A percentile compares a stretch with the other conserved stretches of the same genome.
phyloP scores from a whole-genome alignment of 208 protist genomes.

The Leishmania major region DNA sequence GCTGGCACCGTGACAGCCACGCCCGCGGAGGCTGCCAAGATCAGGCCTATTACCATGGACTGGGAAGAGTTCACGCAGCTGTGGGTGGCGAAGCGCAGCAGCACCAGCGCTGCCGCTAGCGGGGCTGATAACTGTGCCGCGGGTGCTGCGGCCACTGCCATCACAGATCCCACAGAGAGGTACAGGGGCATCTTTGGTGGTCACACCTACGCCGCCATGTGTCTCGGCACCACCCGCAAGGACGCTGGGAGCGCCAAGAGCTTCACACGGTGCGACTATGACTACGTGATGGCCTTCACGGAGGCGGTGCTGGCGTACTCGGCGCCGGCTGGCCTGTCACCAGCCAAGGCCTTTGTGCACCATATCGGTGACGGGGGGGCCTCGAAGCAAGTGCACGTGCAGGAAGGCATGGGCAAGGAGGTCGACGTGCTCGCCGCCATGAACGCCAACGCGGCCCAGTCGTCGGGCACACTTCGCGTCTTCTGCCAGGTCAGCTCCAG shows the following conservation, averaged over 20 bases:
- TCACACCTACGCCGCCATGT: conserved; percentile 71
- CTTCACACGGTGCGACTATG: conserved; percentile 77
- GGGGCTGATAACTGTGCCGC: not conserved
- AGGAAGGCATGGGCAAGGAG: not conserved
- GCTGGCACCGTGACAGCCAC: conserved; percentile 18
- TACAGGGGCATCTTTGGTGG: conserved; percentile 59
- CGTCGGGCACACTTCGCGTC: conserved; percentile 41
- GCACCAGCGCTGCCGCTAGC: conserved; percentile 3
- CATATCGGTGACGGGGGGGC: conserved; percentile 30
- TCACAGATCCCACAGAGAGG: not conserved
- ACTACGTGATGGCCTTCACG: conserved; percentile 73
- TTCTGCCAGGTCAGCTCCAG: conserved; percentile 61
- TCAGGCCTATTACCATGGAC: conserved; percentile 55
- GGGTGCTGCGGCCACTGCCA: not conserved
- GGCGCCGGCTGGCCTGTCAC: conserved; percentile 26
- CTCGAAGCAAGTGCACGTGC: conserved; percentile 10
- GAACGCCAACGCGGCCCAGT: not conserved
- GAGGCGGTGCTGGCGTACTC: conserved; percentile 62
- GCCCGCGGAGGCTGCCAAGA: conserved; percentile 37
- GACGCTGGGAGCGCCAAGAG: conserved; percentile 71
- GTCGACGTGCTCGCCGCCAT: not conserved
- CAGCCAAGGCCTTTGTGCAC: conserved; percentile 21
- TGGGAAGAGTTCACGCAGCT: conserved; percentile 61
- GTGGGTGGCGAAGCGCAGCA: conserved; percentile 28
- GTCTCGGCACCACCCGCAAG: conserved; percentile 77